phyloP scores from a whole-genome alignment of 768 basidiomycete genomes.

The Trametes sanguinea region DNA sequence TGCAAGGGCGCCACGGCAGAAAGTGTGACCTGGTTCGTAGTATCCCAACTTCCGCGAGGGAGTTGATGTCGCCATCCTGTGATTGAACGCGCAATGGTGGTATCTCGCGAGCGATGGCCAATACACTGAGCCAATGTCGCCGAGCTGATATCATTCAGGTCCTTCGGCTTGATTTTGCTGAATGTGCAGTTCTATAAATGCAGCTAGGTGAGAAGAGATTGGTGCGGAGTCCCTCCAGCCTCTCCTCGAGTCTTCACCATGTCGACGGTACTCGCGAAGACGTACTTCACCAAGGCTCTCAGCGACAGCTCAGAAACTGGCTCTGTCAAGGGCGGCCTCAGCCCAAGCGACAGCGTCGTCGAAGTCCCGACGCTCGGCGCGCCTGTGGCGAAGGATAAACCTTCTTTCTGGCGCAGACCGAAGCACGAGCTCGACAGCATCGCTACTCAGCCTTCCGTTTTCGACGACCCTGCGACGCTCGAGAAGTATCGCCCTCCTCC shows the following conservation, averaged over 20 bases:
- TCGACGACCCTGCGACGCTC: slow-evolving; percentile 54
- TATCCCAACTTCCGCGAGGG: slow-evolving; percentile 13
- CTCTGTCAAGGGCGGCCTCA: slow-evolving; percentile 22
- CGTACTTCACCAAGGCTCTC: slow-evolving; percentile 3
- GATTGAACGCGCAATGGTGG: slow-evolving; percentile 30
- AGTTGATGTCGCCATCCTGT: slow-evolving; percentile 31
- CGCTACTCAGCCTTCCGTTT: slow-evolving; percentile 64
- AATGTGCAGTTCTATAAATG: slow-evolving; percentile 10
- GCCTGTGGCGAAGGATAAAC: slow-evolving; percentile 30
- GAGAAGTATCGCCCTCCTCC: slow-evolving; percentile 55
- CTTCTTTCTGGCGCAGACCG: slow-evolving; percentile 36
- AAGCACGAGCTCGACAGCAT: slow-evolving; percentile 48
- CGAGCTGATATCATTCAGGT: slow-evolving; percentile 22
- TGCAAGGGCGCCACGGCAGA: background rate
- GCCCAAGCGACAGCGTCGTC: slow-evolving; percentile 22
- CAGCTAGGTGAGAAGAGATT: slow-evolving; percentile 4
- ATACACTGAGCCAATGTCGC: slow-evolving; percentile 20
- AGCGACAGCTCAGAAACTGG: slow-evolving; percentile 15
- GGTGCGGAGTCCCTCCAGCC: slow-evolving; percentile 9
- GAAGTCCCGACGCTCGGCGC: slow-evolving; percentile 27
- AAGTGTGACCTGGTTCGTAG: slow-evolving; percentile 14
- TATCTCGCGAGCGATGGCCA: slow-evolving; percentile 22
- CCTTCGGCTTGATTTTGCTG: background rate
- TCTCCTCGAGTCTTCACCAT: slow-evolving; percentile 14
- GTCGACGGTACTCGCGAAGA: slow-evolving; percentile 24